These are phyloP conservation scores for Cyclotella distinguenda DNA, from an alignment of 108 stramenopile genomes.

Conservation along the genomic window DNA sequence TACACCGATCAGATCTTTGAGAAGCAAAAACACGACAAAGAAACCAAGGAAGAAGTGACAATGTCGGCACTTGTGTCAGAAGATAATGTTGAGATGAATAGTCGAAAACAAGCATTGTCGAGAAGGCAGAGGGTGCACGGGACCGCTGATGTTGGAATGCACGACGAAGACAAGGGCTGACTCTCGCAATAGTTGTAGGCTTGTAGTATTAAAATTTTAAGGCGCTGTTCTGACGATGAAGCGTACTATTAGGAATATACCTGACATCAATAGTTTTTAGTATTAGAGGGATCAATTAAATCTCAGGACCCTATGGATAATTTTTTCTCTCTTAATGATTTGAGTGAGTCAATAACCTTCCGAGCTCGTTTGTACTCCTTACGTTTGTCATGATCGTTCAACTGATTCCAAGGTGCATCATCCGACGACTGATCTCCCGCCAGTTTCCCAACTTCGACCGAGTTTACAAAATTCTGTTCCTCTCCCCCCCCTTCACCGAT, in stretches of 20 bases:
- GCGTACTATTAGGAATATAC: too few relatives aligned
- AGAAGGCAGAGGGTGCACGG: constrained; percentile 31
- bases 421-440: constrained; percentile 30
- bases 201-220: neutral
- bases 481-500: constrained; percentile 7
- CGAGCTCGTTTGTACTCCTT: constrained; percentile 85
- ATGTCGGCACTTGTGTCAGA: neutral
- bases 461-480: constrained; percentile 9
- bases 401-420: constrained; percentile 59
- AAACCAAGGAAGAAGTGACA: constrained; percentile 11
- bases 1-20: constrained; percentile 48
- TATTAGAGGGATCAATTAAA: too few relatives aligned
- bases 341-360: constrained; percentile 63
- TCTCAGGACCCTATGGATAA: too few relatives aligned
- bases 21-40: constrained; percentile 73
- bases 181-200: neutral
- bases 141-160: neutral
- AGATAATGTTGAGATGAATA: constrained; percentile 25
- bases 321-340: constrained; percentile 13
- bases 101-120: constrained; percentile 12
- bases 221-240: too few relatives aligned
- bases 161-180: constrained; percentile 41
- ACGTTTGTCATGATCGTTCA: constrained; percentile 75
- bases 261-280: too few relatives aligned
- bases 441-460: neutral